These are phyloP conservation scores for Tuber calosporum DNA, from an alignment of 495 filamentous ascomycete species.

Conservation along the genomic window DNA sequence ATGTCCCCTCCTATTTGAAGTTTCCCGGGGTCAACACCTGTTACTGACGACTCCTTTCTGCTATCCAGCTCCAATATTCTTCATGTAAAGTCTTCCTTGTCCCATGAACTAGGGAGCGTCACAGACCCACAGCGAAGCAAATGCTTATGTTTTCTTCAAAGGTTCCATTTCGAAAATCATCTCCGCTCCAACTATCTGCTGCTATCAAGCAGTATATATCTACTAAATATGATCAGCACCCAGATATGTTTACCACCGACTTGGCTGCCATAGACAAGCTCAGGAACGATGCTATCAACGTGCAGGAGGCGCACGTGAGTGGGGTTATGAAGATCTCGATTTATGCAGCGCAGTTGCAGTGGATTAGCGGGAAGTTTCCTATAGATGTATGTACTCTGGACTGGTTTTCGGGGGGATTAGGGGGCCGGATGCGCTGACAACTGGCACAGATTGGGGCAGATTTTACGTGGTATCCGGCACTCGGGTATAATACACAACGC, in stretches of 20 bases:
- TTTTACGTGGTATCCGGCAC: constrained; percentile 88
- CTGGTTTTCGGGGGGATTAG: not conserved
- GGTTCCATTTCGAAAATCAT: constrained; percentile 82
- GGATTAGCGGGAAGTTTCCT: constrained; percentile 92
- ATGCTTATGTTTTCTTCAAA: constrained; percentile 43
- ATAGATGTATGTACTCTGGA: constrained; percentile 64
- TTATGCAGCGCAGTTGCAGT: constrained; percentile 88
- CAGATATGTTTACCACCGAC: constrained; percentile 91
- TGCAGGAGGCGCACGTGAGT: constrained; percentile 81
- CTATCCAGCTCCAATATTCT: constrained; percentile 34
- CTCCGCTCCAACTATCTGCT: constrained; percentile 63
- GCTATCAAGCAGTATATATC: constrained; percentile 96
- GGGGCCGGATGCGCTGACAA: constrained; percentile 29
- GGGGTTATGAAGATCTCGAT: constrained; percentile 77
- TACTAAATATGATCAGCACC: constrained; percentile 97
- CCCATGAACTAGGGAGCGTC: constrained; percentile 15
- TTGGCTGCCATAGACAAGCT: constrained; percentile 77
- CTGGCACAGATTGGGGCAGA: constrained; percentile 73
- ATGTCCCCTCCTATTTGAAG: constrained; percentile 18
- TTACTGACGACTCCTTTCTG: constrained; percentile 28
- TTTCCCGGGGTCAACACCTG: constrained; percentile 7
- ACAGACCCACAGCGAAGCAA: not conserved
- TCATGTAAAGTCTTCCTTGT: constrained; percentile 22
- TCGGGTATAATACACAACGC: constrained; percentile 79
- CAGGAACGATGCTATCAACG: constrained; percentile 72